phyloP scores from a whole-genome alignment of 176 grass and related monocot genomes.

The Poa pratensis region DNA sequence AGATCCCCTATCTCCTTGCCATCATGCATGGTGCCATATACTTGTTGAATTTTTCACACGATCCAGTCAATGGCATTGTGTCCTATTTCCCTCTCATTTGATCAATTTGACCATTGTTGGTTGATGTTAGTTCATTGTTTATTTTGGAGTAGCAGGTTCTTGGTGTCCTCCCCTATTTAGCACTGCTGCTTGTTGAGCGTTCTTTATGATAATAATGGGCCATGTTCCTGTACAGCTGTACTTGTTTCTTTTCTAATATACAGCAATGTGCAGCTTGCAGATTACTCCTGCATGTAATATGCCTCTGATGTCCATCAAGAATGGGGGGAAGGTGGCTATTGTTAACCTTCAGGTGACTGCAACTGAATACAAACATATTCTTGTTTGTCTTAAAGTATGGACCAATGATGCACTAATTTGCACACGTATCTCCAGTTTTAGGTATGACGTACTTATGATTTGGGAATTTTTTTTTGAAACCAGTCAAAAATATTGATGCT shows the following conservation, averaged over 20 bases:
- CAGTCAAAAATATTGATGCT: neutral
- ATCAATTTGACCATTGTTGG: conserved; percentile 10
- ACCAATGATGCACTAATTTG: conserved; percentile 7
- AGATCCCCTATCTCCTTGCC: neutral
- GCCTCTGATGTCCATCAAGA: conserved; percentile 73
- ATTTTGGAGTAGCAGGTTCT: neutral
- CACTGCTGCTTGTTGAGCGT: neutral
- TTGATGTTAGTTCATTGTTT: conserved; percentile 23
- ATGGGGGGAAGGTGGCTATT: conserved; percentile 80
- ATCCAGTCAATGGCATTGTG: conserved; percentile 17
- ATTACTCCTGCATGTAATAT: conserved; percentile 98
- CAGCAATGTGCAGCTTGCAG: conserved; percentile 68
- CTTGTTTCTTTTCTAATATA: conserved; percentile 42
- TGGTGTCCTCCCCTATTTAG: neutral
- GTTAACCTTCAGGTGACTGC: conserved; percentile 92
- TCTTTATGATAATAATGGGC: conserved; percentile 17
- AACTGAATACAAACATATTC: neutral
- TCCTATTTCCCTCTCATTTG: neutral
- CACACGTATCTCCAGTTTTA: conserved; percentile 12
- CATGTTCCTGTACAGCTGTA: conserved; percentile 23
- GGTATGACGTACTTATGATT: neutral
- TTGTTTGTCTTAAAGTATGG: conserved; percentile 12
- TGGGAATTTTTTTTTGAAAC: too few relatives aligned
- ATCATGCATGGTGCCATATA: neutral
- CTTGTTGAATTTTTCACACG: neutral